Evolutionary conservation across 2,329 filamentous ascomycete species (phyloP).

Genomic region (Aspergillus brunneoviolaceus): DNA sequence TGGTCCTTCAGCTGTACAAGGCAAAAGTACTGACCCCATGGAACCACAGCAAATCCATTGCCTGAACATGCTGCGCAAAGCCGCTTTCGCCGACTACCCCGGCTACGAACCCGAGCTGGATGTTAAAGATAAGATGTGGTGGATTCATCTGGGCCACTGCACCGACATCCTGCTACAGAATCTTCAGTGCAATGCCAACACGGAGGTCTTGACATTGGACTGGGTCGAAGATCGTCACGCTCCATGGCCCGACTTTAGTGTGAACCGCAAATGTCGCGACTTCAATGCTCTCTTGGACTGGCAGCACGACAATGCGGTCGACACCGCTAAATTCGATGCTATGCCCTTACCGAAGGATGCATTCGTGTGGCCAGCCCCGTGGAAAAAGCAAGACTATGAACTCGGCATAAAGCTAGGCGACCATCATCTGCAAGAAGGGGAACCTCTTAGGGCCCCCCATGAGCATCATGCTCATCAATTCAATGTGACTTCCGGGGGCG

Average conservation of each 20-base stretch:
- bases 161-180: conserved; percentile 4
- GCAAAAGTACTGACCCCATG: too few relatives aligned
- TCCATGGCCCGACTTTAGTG: conserved; percentile 3
- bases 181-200: conserved; percentile 8
- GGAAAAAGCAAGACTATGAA: not conserved
- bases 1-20: not conserved
- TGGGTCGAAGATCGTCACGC: not conserved
- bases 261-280: conserved; percentile 4
- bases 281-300: not conserved
- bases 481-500: not conserved
- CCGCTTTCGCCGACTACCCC: conserved; percentile 1
- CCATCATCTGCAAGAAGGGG: not conserved
- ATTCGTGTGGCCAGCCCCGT: conserved; percentile 1
- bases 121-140: not conserved
- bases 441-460: not conserved
- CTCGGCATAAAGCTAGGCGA: not conserved
- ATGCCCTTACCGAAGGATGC: not conserved
- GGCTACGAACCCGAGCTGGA: not conserved
- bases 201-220: not conserved
- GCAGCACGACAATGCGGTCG: not conserved
- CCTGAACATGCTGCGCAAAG: conserved; percentile 1
- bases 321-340: not conserved
- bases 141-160: conserved; percentile 5
- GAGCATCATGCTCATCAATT: not conserved
- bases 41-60: conserved; percentile 4